Percentiles rank a stretch among this genome's conserved stretches.
Conservation (phyloP, 2,329 filamentous ascomycete genomes). For the Periconia digitata region DNA sequence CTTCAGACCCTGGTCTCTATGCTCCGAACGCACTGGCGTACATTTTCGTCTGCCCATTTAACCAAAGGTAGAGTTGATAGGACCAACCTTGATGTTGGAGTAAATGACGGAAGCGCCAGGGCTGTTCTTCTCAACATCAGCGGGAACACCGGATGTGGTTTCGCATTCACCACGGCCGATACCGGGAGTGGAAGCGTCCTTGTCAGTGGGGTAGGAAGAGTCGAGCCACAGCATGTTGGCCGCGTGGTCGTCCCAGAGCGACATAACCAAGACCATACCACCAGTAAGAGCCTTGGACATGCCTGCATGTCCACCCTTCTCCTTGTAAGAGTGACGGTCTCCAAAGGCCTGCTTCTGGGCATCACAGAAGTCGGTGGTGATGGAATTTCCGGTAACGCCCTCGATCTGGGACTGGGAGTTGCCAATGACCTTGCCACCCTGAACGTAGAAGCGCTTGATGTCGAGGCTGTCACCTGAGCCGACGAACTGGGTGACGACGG, state of each 20-base stretch:
- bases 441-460: constrained; percentile 50
- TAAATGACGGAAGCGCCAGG: constrained; percentile 18
- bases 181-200: constrained; percentile 14
- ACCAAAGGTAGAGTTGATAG: constrained; percentile 19
- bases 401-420: constrained; percentile 44
- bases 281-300: constrained; percentile 55
- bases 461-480: constrained; percentile 45
- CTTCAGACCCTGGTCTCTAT: not conserved
- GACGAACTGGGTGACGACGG: constrained; percentile 52
- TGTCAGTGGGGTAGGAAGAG: constrained; percentile 56
- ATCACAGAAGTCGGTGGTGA: constrained; percentile 59
- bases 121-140: constrained; percentile 13
- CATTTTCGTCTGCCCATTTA: not conserved
- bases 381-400: constrained; percentile 54
- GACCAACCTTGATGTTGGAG: constrained; percentile 29
- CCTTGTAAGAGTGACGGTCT: constrained; percentile 54
- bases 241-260: constrained; percentile 62
- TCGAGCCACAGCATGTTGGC: constrained; percentile 73
- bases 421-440: constrained; percentile 48
- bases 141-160: constrained; percentile 17
- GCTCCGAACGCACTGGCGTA: not conserved
- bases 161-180: constrained; percentile 19
- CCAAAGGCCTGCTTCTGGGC: constrained; percentile 56
- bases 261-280: constrained; percentile 65
- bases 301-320: constrained; percentile 55